Conservation (phyloP, 345 rosid species). For the Alliaria petiolata region DNA sequence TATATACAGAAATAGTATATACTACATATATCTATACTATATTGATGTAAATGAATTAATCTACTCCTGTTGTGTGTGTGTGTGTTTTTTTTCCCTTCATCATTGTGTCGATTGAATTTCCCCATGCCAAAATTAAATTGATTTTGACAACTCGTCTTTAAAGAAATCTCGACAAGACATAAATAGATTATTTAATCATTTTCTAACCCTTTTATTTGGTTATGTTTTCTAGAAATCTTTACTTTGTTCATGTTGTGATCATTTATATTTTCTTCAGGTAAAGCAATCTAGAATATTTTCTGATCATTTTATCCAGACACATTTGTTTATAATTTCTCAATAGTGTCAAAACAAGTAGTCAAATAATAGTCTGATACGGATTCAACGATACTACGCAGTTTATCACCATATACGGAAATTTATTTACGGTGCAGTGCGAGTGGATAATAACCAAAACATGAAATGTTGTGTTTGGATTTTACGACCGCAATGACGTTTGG, state of each 20-base stretch:
- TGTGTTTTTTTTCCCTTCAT: neutral
- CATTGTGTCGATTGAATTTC: neutral
- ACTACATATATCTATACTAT: no score
- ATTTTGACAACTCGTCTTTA: neutral
- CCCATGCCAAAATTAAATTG: neutral
- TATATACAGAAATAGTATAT: no score
- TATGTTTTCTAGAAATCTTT: neutral
- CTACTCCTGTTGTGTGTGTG: no score
- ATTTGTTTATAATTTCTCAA: neutral
- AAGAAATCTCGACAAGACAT: neutral
- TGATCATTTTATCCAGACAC: neutral
- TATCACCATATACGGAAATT: neutral
- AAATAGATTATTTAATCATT: neutral
- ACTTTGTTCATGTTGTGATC: neutral
- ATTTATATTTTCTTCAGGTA: no score
- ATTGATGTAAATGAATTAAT: no score
- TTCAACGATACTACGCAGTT: neutral
- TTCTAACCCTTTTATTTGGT: neutral
- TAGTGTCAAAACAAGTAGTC: neutral
- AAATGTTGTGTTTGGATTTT: neutral
- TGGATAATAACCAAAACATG: neutral
- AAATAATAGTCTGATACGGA: neutral
- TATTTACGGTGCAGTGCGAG: neutral
- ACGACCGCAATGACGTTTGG: no score
- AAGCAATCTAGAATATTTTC: neutral